phyloP scores from a whole-genome alignment of 2,329 filamentous ascomycete species.

The Cryphonectria radicalis region DNA sequence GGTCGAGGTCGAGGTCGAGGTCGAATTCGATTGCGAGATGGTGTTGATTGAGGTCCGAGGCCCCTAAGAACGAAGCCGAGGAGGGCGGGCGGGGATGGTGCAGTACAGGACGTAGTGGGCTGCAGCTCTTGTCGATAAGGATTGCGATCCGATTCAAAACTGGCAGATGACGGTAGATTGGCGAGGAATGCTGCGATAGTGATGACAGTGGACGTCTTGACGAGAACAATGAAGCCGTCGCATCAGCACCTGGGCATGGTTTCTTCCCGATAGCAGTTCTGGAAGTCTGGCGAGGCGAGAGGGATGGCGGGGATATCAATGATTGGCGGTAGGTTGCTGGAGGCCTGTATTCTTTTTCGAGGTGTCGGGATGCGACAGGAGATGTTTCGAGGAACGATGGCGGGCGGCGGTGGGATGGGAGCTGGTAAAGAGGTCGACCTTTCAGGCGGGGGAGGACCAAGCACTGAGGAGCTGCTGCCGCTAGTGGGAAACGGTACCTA shows the following conservation, averaged over 20 bases:
- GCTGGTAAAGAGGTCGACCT: constrained; percentile 28
- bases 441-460: constrained; percentile 16
- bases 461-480: constrained; percentile 6
- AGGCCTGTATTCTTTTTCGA: constrained; percentile 37
- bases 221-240: constrained; percentile 34
- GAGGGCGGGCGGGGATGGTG: constrained; percentile 8
- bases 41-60: constrained; percentile 7
- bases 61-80: constrained; percentile 28
- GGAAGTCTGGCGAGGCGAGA: constrained; percentile 16
- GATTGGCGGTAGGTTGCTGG: constrained; percentile 38
- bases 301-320: constrained; percentile 1
- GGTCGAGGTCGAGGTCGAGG: constrained; percentile 36
- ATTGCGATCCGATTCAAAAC: constrained; percentile 28
- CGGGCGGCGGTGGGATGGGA: constrained; percentile 37
- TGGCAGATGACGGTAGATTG: constrained; percentile 17
- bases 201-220: not conserved
- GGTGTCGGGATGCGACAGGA: constrained; percentile 47
- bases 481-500: constrained; percentile 9
- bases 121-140: constrained; percentile 36
- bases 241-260: constrained; percentile 30
- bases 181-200: constrained; percentile 8
- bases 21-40: constrained; percentile 14
- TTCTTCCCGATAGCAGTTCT: constrained; percentile 27
- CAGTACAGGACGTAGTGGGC: constrained; percentile 23
- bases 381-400: constrained; percentile 45